Conservation (phyloP, 495 filamentous ascomycete genomes). For the Penicillium silybi region DNA sequence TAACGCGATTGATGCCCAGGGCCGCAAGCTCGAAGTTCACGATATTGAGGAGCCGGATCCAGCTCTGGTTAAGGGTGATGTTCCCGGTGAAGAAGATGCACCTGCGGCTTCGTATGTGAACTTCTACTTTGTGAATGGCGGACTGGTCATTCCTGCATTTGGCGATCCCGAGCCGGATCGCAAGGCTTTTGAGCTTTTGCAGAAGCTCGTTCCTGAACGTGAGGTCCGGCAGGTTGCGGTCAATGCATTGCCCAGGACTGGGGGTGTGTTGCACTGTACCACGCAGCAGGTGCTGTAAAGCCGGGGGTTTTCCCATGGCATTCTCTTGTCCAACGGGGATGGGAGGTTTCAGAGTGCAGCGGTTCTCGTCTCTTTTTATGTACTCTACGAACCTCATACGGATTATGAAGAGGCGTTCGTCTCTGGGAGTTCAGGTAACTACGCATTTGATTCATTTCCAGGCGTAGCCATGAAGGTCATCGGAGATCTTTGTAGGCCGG, state of each 20-base stretch:
- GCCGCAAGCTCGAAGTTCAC: constrained; percentile 22
- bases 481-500: background rate
- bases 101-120: constrained; percentile 35
- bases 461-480: background rate
- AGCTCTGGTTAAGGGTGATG: constrained; percentile 12
- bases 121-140: constrained; percentile 35
- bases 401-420: background rate
- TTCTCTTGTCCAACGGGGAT: background rate
- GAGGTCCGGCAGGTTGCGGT: constrained; percentile 24
- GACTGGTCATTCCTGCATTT: constrained; percentile 32
- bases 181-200: constrained; percentile 22
- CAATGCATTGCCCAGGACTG: constrained; percentile 25
- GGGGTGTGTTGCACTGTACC: constrained; percentile 33
- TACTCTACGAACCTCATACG: background rate
- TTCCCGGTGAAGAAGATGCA: constrained; percentile 18
- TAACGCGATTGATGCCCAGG: constrained; percentile 21
- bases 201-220: constrained; percentile 22
- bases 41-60: constrained; percentile 33
- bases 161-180: constrained; percentile 25
- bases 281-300: constrained; percentile 32
- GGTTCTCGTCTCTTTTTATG: background rate
- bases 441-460: background rate
- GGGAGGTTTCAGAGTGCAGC: background rate
- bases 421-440: background rate
- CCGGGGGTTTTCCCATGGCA: background rate